phyloP scores from a whole-genome alignment of 73 alveolate species.

The Tetrahymena elliotti region DNA sequence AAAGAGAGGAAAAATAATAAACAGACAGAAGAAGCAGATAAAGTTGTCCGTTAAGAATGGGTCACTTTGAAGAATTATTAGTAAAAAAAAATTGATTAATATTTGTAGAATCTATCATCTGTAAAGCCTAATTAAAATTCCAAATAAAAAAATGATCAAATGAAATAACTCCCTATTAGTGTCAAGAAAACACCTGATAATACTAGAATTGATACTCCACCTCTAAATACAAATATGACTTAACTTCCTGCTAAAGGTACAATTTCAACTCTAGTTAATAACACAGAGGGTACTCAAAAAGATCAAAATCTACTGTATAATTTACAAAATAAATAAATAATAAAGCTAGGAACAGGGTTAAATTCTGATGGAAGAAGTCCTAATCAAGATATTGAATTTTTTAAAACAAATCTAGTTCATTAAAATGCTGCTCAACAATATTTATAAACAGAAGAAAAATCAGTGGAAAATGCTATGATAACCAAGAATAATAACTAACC shows the following conservation, averaged over 20 bases:
- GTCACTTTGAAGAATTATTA: neutral
- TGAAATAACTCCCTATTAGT: neutral
- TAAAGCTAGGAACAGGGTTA: neutral
- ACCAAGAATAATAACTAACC: neutral
- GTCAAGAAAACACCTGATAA: neutral
- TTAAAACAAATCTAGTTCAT: neutral
- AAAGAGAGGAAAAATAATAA: neutral
- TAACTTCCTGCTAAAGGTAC: neutral
- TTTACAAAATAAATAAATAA: neutral
- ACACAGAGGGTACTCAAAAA: neutral
- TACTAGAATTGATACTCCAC: neutral
- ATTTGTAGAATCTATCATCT: neutral
- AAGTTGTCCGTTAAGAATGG: neutral
- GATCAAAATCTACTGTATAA: neutral
- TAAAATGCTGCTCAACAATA: neutral
- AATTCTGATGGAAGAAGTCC: neutral
- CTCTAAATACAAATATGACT: neutral
- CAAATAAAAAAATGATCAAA: neutral
- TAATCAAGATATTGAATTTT: neutral
- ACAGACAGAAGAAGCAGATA: neutral
- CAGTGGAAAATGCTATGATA: neutral
- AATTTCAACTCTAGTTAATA: neutral
- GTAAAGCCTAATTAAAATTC: neutral
- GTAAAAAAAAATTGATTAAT: neutral
- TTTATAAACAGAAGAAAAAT: neutral